These are phyloP conservation scores for Fermentozyma sake DNA, from an alignment of 1,139 yeast species.

Conservation along the genomic window DNA sequence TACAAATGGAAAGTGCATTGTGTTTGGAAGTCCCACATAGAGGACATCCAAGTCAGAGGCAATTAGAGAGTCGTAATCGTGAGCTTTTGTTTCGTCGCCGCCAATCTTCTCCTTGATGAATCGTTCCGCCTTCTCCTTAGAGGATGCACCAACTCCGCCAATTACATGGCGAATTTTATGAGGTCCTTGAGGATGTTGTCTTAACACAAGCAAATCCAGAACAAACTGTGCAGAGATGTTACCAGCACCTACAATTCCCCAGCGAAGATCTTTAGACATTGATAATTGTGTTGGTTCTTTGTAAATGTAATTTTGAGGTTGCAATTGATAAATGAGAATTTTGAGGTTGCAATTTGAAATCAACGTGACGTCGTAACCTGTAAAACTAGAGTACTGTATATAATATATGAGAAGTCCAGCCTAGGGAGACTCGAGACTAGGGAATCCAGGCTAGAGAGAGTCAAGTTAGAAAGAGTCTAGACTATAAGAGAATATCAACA, in stretches of 20 bases:
- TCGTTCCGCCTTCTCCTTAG: constrained; percentile 20
- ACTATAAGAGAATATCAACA: too few species aligned
- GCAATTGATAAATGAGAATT: too few species aligned
- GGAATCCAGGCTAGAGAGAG: too few species aligned
- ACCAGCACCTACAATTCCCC: constrained; percentile 49
- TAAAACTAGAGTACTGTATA: too few species aligned
- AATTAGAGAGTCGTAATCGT: constrained; percentile 31
- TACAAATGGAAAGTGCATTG: constrained; percentile 48
- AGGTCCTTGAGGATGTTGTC: constrained; percentile 14
- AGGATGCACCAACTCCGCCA: constrained; percentile 30
- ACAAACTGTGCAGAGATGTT: constrained; percentile 38
- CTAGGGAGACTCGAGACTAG: too few species aligned
- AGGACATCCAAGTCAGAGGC: constrained; percentile 47
- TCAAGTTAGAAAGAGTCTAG: too few species aligned
- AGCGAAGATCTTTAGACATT: too few species aligned
- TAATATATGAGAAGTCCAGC: too few species aligned
- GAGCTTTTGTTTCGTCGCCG: constrained; percentile 8
- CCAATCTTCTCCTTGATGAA: constrained; percentile 21
- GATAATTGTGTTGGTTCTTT: too few species aligned
- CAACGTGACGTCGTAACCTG: too few species aligned
- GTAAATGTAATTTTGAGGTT: too few species aligned
- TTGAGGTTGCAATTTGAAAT: too few species aligned
- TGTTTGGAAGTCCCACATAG: constrained; percentile 59
- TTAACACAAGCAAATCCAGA: constrained; percentile 27
- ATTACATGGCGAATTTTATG: constrained; percentile 25